phyloP scores from a whole-genome alignment of 148 eudicot genomes.

The Rhododendron ferrugineum region DNA sequence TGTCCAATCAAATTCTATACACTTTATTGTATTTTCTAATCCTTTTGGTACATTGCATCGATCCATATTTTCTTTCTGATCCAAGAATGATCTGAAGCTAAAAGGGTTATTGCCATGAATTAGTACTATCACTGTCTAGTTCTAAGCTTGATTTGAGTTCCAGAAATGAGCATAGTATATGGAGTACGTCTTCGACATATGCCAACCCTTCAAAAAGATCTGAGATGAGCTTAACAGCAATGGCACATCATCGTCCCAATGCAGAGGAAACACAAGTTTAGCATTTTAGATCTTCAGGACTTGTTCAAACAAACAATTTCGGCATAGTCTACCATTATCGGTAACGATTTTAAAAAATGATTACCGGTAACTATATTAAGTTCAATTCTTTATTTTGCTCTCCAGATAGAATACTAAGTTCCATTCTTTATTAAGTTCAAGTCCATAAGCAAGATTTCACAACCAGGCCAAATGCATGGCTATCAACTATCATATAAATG shows the following conservation, averaged over 20 bases:
- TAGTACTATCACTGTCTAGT: not conserved
- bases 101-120: not conserved
- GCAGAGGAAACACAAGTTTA: not conserved
- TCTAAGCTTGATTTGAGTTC: not conserved
- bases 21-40: not conserved
- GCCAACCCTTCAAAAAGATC: not conserved
- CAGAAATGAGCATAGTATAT: not conserved
- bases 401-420: not conserved
- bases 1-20: not conserved
- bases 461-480: not conserved
- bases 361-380: not conserved
- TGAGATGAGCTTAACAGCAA: not conserved
- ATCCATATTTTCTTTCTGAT: not conserved
- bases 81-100: not conserved
- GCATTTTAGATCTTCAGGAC: not conserved
- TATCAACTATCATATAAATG: not conserved
- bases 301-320: not conserved
- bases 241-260: not conserved
- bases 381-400: not conserved
- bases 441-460: not conserved
- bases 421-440: not conserved
- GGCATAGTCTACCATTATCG: not conserved
- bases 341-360: too few relatives aligned
- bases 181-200: not conserved
- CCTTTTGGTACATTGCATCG: too few relatives aligned